Conservation (phyloP, 345 rosid genomes). For the Eucalyptus curtisii region DNA sequence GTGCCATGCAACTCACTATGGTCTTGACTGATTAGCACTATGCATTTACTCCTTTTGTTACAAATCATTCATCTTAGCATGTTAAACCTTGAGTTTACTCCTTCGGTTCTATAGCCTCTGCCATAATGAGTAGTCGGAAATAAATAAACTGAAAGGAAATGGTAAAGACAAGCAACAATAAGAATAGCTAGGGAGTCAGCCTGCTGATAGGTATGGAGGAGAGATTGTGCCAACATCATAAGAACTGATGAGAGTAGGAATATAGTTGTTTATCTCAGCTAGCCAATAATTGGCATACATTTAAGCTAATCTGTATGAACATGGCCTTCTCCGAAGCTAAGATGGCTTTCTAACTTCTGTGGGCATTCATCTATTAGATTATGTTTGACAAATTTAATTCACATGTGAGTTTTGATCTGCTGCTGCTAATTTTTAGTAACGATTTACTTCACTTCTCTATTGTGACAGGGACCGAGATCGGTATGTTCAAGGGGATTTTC, state of each 20-base stretch:
- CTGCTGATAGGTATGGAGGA: not conserved
- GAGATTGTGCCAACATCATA: not conserved
- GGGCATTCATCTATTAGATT: not conserved
- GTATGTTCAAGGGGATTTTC: constrained; percentile 94
- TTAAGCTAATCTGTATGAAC: not conserved
- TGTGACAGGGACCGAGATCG: constrained; percentile 77
- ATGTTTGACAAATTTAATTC: not conserved
- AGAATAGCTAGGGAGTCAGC: not conserved
- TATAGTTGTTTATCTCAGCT: not conserved
- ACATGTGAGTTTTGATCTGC: not conserved
- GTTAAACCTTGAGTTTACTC: not conserved
- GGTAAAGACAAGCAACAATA: not conserved
- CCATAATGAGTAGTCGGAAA: not conserved
- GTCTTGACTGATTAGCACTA: not conserved
- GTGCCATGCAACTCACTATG: not conserved
- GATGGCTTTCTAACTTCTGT: not conserved
- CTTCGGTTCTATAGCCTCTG: not conserved
- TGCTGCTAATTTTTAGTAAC: not conserved
- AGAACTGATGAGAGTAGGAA: not conserved
- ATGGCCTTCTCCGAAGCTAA: not conserved
- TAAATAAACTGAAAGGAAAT: not conserved
- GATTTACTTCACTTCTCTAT: not conserved
- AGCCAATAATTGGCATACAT: not conserved
- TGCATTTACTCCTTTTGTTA: not conserved
- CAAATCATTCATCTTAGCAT: not conserved